phyloP scores from a whole-genome alignment of 2,329 filamentous ascomycete genomes.

The Alternaria brassicicola region DNA sequence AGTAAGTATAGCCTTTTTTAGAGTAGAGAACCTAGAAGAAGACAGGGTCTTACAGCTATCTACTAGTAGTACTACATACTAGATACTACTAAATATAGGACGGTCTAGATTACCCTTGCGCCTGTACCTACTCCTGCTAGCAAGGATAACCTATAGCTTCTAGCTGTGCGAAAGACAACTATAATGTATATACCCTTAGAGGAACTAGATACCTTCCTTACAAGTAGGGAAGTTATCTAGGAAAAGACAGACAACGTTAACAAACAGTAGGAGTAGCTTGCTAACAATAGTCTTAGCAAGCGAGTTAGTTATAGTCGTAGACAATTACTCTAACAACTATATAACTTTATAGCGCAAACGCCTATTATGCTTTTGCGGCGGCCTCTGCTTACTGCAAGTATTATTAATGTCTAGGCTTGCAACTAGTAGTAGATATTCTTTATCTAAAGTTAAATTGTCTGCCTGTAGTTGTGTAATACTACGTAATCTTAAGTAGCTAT shows the following conservation, averaged over 20 bases:
- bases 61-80: neutral
- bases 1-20: constrained; percentile 9
- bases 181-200: constrained; percentile 6
- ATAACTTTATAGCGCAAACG: constrained; percentile 4
- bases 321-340: constrained; percentile 1
- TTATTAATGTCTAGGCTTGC: constrained; percentile 8
- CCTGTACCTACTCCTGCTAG: constrained; percentile 8
- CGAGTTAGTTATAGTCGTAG: neutral
- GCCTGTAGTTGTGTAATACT: constrained; percentile 11
- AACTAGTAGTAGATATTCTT: constrained; percentile 14
- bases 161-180: neutral
- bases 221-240: constrained; percentile 17
- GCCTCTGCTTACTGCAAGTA: constrained; percentile 1
- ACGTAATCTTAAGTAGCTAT: neutral
- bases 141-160: constrained; percentile 15
- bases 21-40: constrained; percentile 1
- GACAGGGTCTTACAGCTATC: neutral
- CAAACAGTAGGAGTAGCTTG: constrained; percentile 15
- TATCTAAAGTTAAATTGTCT: neutral
- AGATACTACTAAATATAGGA: neutral
- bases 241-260: constrained; percentile 22
- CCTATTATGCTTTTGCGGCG: neutral
- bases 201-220: constrained; percentile 7
- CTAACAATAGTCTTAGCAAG: constrained; percentile 12
- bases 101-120: neutral